Conservation (phyloP, 495 filamentous ascomycete species). For the Neurospora sp. region DNA sequence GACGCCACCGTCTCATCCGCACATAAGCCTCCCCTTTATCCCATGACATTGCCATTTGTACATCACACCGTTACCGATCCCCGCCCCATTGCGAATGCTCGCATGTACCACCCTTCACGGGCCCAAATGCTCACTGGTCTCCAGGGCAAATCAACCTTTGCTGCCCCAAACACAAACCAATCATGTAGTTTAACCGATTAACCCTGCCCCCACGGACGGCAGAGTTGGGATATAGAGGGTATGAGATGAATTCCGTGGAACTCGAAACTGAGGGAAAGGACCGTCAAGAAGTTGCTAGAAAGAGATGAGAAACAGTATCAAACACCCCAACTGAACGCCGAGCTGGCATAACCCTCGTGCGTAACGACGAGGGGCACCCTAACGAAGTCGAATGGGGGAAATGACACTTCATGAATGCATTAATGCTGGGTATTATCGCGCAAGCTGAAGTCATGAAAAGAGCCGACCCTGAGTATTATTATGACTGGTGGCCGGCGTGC, state of each 20-base stretch:
- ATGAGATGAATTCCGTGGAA: constrained; percentile 9
- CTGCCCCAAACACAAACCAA: neutral
- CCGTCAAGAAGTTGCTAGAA: constrained; percentile 11
- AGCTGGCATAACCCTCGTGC: constrained; percentile 13
- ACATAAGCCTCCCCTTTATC: neutral
- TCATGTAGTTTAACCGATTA: neutral
- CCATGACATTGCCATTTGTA: neutral
- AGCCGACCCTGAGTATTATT: constrained; percentile 11
- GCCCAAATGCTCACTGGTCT: neutral
- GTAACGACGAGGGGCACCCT: constrained; percentile 11
- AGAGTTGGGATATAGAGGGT: neutral
- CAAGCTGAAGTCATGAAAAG: constrained; percentile 22
- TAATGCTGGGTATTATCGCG: constrained; percentile 42
- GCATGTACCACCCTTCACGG: neutral
- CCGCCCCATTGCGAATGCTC: neutral
- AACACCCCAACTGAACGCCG: constrained; percentile 20
- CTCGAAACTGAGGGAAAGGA: constrained; percentile 5
- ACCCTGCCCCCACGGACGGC: neutral
- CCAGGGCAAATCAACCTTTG: neutral
- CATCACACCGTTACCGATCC: neutral
- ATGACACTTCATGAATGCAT: constrained; percentile 38
- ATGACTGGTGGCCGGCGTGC: constrained; percentile 46
- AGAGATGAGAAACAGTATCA: constrained; percentile 21
- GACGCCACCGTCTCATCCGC: neutral
- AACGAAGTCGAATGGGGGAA: constrained; percentile 20